Conservation (phyloP, 257 asterid genomes). For the Fraxinus anomala region DNA sequence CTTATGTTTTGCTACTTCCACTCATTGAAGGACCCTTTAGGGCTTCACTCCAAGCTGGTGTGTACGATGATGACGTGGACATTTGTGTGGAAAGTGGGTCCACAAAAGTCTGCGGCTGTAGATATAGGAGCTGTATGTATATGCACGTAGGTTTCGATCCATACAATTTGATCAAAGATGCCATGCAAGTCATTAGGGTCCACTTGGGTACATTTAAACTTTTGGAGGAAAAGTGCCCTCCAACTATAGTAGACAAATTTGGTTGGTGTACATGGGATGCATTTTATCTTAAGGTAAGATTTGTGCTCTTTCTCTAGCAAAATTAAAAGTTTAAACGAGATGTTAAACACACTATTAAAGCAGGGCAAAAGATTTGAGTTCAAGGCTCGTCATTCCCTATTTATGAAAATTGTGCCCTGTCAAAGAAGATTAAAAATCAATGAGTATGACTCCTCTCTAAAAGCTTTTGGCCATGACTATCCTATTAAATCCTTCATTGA, state of each 20-base stretch:
- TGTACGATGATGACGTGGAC: constrained; percentile 18
- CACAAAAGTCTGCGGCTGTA: constrained; percentile 13
- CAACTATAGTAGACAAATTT: constrained; percentile 28
- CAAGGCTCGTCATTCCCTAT: too few species aligned
- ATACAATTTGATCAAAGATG: constrained; percentile 20
- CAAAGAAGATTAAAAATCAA: too few species aligned
- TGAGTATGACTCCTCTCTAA: too few species aligned
- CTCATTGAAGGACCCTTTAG: constrained; percentile 28
- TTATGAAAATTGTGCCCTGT: too few species aligned
- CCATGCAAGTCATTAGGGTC: constrained; percentile 22
- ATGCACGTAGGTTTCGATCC: constrained; percentile 13
- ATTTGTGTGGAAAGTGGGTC: constrained; percentile 32
- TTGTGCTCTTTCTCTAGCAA: too few species aligned
- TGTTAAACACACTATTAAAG: too few species aligned
- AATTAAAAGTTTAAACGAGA: too few species aligned
- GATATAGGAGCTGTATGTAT: constrained; percentile 6
- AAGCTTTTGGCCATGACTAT: too few species aligned
- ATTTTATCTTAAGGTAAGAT: constrained; percentile 19
- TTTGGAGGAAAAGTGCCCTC: constrained; percentile 31
- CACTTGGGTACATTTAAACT: constrained; percentile 34
- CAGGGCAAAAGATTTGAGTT: too few species aligned
- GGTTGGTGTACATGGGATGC: constrained; percentile 42
- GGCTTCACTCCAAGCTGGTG: constrained; percentile 24
- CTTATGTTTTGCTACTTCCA: constrained; percentile 31
- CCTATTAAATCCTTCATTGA: too few species aligned